phyloP scores from a whole-genome alignment of 441 rosid genomes.

The Syzygium syzygioides region DNA sequence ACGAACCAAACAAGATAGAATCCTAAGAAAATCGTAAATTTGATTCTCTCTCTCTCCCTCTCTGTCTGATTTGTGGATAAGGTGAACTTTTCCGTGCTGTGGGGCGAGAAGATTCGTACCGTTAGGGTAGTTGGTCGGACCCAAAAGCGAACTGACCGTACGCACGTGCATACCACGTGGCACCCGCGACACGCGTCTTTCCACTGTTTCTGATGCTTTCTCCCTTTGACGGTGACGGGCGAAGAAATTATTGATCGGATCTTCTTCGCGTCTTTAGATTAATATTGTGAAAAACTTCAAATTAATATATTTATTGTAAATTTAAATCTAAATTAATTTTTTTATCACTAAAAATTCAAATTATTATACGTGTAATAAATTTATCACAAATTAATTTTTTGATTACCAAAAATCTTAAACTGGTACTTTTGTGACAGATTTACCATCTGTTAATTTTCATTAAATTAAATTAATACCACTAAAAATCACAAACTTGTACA shows the following conservation, averaged over 20 bases:
- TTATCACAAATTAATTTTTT: too few relatives aligned
- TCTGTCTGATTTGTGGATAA: background rate
- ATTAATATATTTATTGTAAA: too few relatives aligned
- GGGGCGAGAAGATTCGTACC: background rate
- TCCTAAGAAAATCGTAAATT: background rate
- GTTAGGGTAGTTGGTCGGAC: background rate
- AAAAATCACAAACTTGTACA: too few relatives aligned
- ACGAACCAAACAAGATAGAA: background rate
- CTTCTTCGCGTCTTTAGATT: background rate
- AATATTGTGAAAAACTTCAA: too few relatives aligned
- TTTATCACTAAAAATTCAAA: too few relatives aligned
- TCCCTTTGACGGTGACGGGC: background rate
- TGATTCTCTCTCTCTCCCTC: background rate
- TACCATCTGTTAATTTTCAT: too few relatives aligned
- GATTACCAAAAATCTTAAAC: too few relatives aligned
- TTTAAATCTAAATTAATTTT: too few relatives aligned
- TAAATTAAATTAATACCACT: too few relatives aligned
- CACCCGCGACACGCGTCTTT: background rate
- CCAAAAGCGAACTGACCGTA: background rate
- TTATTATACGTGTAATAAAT: too few relatives aligned
- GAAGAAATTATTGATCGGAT: background rate
- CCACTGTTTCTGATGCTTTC: background rate
- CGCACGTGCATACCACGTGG: background rate
- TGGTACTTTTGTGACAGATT: too few relatives aligned
- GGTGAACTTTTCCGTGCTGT: background rate